Percentiles rank a stretch among this genome's conserved stretches.
These are phyloP conservation scores for Aspergillus sp. DNA, from an alignment of 2,329 filamentous ascomycete genomes.

Conservation along the genomic window DNA sequence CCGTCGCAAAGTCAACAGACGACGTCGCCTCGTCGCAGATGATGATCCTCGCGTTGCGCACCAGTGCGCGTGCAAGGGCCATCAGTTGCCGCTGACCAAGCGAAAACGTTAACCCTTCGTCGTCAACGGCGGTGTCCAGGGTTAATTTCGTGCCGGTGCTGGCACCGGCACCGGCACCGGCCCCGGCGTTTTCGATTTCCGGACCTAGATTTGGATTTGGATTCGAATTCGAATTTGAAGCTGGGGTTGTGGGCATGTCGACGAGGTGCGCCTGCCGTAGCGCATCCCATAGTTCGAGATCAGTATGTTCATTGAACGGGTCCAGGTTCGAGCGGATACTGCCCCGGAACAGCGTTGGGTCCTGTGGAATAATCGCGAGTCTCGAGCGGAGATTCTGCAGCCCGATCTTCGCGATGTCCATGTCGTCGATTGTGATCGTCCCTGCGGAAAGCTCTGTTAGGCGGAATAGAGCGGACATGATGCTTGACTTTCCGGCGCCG, in stretches of 20 bases:
- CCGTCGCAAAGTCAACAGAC: slow-evolving; percentile 92
- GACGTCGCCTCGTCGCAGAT: slow-evolving; percentile 96
- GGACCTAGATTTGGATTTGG: background rate
- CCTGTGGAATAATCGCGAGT: slow-evolving; percentile 48
- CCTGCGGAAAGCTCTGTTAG: slow-evolving; percentile 43
- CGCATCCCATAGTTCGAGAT: slow-evolving; percentile 49
- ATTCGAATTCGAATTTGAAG: background rate
- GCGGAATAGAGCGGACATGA: slow-evolving; percentile 48
- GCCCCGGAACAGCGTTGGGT: slow-evolving; percentile 46
- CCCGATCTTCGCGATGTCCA: slow-evolving; percentile 43
- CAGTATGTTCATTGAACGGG: slow-evolving; percentile 46
- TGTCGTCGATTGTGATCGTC: slow-evolving; percentile 44
- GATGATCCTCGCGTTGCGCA: slow-evolving; percentile 85
- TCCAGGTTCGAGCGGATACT: slow-evolving; percentile 48
- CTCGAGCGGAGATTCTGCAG: slow-evolving; percentile 44
- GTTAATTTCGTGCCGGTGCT: slow-evolving; percentile 1
- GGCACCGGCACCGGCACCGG: background rate
- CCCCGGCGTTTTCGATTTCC: background rate
- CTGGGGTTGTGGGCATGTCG: slow-evolving; percentile 32
- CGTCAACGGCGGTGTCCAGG: slow-evolving; percentile 82
- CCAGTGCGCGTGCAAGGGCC: slow-evolving; percentile 87
- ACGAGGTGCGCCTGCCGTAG: slow-evolving; percentile 49
- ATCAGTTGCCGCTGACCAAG: slow-evolving; percentile 93
- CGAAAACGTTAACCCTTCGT: slow-evolving; percentile 94
- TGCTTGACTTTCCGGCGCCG: slow-evolving; percentile 48